phyloP scores from a whole-genome alignment of 257 asterid genomes.

The Buddleja alternifolia region DNA sequence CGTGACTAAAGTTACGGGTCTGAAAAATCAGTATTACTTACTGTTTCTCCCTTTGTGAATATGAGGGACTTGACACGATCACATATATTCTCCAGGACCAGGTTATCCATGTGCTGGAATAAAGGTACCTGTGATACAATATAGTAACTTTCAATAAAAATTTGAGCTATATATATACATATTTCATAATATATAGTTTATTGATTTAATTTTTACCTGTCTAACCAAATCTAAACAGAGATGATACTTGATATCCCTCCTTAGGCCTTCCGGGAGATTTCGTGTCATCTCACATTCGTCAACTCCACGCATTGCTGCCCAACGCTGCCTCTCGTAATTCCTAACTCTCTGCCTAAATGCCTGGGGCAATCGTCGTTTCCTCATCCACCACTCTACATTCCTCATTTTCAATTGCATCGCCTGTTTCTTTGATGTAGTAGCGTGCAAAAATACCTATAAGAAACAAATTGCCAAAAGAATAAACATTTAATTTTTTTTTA shows the following conservation, averaged over 20 bases:
- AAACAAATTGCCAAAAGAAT: too few species aligned
- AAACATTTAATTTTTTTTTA: too few species aligned
- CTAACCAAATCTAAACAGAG: conserved; percentile 89
- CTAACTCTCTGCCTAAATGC: conserved; percentile 74
- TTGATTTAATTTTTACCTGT: conserved; percentile 45
- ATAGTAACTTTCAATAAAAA: not conserved
- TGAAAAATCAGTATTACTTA: conserved; percentile 40
- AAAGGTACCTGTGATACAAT: conserved; percentile 68
- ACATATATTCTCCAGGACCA: conserved; percentile 90
- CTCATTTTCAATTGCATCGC: conserved; percentile 97
- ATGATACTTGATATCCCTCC: conserved; percentile 94
- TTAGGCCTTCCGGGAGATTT: conserved; percentile 87
- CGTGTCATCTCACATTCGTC: conserved; percentile 89
- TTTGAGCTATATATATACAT: not conserved
- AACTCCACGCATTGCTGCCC: conserved; percentile 99
- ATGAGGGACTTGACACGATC: conserved; percentile 93
- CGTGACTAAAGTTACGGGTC: too few species aligned
- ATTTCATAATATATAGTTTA: not conserved
- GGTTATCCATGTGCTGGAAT: conserved; percentile 93
- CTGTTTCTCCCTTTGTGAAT: conserved; percentile 94
- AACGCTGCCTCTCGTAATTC: conserved; percentile 82
- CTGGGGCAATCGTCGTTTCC: conserved; percentile 70
- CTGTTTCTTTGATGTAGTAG: conserved; percentile 96
- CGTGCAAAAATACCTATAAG: conserved; percentile 82
- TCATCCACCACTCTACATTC: conserved; percentile 99